These are phyloP conservation scores for Gentiana straminea DNA, from an alignment of 257 asterid species.

Conservation along the genomic window DNA sequence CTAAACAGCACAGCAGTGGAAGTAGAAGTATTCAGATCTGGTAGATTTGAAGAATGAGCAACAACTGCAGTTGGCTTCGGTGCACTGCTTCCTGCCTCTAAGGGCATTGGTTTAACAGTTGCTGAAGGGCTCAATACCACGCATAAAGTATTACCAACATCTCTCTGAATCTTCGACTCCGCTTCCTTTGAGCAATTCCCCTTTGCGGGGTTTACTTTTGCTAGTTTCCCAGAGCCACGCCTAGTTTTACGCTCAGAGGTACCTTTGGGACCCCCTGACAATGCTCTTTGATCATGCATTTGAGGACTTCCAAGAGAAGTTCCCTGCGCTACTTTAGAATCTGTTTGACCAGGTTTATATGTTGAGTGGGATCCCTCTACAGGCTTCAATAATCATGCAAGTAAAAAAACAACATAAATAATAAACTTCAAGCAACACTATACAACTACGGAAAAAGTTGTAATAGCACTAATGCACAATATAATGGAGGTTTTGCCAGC, in stretches of 20 bases:
- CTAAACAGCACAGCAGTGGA: conserved; percentile 48
- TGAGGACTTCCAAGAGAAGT: conserved; percentile 31
- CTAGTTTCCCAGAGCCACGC: conserved; percentile 54
- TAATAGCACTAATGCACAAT: conserved; percentile 11
- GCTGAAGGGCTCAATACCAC: conserved; percentile 34
- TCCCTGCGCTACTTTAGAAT: conserved; percentile 30
- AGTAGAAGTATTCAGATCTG: conserved; percentile 74
- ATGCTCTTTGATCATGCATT: conserved; percentile 27
- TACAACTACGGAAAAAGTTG: not conserved
- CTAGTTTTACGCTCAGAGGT: conserved; percentile 58
- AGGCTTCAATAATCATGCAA: conserved; percentile 31
- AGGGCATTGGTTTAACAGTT: conserved; percentile 38
- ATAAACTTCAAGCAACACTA: not conserved
- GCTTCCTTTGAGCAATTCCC: conserved; percentile 43
- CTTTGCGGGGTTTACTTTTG: conserved; percentile 55
- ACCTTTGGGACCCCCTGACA: conserved; percentile 34
- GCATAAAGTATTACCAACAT: conserved; percentile 35
- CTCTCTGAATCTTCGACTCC: conserved; percentile 37
- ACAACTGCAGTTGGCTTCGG: conserved; percentile 37
- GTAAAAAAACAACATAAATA: conserved; percentile 6
- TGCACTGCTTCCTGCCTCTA: conserved; percentile 30
- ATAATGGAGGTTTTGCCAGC: conserved; percentile 44
- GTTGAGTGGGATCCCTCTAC: conserved; percentile 39
- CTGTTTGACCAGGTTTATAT: conserved; percentile 34
- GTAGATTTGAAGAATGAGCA: conserved; percentile 56